A percentile compares a stretch with the other conserved stretches of the same genome.
These are phyloP conservation scores for Fonsecaea erecta DNA, from an alignment of 2,329 filamentous ascomycete species.

Conservation along the genomic window DNA sequence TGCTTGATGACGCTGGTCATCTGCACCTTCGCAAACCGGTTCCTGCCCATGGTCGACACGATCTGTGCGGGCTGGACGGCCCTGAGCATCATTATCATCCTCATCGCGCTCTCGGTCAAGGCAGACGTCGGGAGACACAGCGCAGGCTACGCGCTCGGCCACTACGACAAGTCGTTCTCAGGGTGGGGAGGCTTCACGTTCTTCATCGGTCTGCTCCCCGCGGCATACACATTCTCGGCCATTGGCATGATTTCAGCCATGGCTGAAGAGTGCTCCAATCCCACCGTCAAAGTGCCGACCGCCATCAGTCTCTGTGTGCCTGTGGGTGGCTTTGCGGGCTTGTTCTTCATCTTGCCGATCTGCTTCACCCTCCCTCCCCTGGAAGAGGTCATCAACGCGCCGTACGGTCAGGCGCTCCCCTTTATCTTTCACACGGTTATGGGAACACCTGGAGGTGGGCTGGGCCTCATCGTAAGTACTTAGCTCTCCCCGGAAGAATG, in stretches of 20 bases:
- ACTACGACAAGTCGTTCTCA: conserved; percentile 61
- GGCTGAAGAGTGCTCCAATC: conserved; percentile 64
- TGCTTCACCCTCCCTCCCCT: conserved; percentile 57
- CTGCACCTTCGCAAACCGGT: conserved; percentile 69
- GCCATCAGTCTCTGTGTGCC: conserved; percentile 59
- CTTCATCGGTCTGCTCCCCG: conserved; percentile 65
- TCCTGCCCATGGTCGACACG: conserved; percentile 67
- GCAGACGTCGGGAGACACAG: conserved; percentile 60
- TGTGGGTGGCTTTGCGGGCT: conserved; percentile 58
- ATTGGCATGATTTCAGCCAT: conserved; percentile 67
- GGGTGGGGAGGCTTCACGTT: conserved; percentile 66
- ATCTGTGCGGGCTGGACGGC: conserved; percentile 62
- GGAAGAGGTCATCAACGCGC: conserved; percentile 51
- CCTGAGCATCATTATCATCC: conserved; percentile 60
- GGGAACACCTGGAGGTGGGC: conserved; percentile 54
- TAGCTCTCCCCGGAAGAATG: not conserved
- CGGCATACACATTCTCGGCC: conserved; percentile 63
- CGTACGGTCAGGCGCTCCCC: conserved; percentile 55
- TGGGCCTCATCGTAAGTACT: conserved; percentile 48
- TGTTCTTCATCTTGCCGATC: conserved; percentile 61
- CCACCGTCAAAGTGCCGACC: conserved; percentile 57
- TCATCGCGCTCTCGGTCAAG: conserved; percentile 61
- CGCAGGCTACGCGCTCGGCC: conserved; percentile 57
- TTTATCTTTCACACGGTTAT: conserved; percentile 58
- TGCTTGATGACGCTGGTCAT: conserved; percentile 68